Evolutionary conservation across 352 stramenopile genomes (phyloP).

Genomic region (Pythium volutum): DNA sequence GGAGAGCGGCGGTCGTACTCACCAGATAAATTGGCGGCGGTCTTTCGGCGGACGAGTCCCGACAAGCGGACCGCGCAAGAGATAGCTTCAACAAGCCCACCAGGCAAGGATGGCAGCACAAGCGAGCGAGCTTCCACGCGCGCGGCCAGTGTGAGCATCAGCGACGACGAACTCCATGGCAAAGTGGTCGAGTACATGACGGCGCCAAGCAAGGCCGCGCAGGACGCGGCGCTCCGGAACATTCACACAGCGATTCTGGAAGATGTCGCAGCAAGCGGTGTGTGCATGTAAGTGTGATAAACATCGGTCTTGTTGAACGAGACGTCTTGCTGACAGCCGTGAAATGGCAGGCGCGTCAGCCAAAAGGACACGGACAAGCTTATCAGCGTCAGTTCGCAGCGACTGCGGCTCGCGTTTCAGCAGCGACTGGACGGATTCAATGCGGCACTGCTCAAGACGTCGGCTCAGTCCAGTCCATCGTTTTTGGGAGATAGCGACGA

Average conservation of each 20-base stretch:
- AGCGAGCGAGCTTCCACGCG: constrained; percentile 1
- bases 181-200: constrained; percentile 34
- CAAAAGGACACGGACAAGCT: constrained; percentile 27
- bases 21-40: constrained; percentile 17
- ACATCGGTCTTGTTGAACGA: background rate
- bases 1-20: constrained; percentile 25
- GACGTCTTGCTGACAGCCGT: background rate
- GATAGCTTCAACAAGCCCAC: background rate
- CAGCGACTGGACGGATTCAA: constrained; percentile 40
- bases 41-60: constrained; percentile 20
- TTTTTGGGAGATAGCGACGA: constrained; percentile 15
- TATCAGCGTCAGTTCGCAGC: constrained; percentile 34
- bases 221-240: constrained; percentile 22
- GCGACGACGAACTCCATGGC: constrained; percentile 27
- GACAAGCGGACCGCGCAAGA: constrained; percentile 12
- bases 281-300: constrained; percentile 12
- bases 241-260: constrained; percentile 25
- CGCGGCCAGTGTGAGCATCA: constrained; percentile 19
- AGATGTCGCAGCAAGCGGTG: constrained; percentile 9
- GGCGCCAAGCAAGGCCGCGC: constrained; percentile 15
- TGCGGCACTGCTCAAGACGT: constrained; percentile 20
- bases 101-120: background rate
- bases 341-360: constrained; percentile 14
- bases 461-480: background rate
- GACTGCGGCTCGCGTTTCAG: constrained; percentile 32